Percentiles rank a stretch among this genome's conserved stretches.
Evolutionary conservation across 192 early-diverging fungal species (phyloP).

Genomic region (Rhizoclosmatium sp.): DNA sequence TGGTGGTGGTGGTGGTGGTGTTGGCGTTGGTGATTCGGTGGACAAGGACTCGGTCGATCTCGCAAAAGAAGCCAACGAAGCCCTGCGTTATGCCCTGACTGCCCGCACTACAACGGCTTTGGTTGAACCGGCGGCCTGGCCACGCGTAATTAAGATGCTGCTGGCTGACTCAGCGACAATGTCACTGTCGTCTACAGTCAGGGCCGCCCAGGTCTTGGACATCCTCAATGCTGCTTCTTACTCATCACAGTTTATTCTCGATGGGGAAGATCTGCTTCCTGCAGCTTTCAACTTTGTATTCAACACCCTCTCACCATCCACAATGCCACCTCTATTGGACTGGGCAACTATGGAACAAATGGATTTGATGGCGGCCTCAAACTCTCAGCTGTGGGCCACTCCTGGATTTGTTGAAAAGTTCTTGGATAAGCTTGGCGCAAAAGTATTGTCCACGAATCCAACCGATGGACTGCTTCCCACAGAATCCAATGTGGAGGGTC

Average conservation of each 20-base stretch:
- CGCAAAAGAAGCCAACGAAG: not conserved
- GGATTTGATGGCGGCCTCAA: not conserved
- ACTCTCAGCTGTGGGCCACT: not conserved
- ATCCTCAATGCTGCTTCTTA: not conserved
- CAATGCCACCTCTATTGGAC: not conserved
- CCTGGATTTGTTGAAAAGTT: not conserved
- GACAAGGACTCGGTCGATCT: not conserved
- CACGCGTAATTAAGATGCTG: not conserved
- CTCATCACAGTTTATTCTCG: not conserved
- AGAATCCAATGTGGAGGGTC: not conserved
- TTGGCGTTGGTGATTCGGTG: not conserved
- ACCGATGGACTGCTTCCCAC: not conserved
- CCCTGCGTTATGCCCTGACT: not conserved
- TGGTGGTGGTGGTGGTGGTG: too few relatives aligned
- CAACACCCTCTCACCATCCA: not conserved
- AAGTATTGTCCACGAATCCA: not conserved
- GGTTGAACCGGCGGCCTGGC: not conserved
- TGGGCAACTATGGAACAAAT: not conserved
- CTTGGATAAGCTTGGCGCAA: not conserved
- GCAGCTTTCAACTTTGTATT: not conserved
- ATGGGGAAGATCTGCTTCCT: not conserved
- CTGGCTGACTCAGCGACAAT: not conserved
- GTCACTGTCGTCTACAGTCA: not conserved
- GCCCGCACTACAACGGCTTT: not conserved
- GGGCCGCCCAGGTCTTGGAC: not conserved